Evolutionary conservation across 768 basidiomycete genomes (phyloP), one percentile per base, ranked within the genome.

Genomic region (Lyophyllum semitale): DNA sequence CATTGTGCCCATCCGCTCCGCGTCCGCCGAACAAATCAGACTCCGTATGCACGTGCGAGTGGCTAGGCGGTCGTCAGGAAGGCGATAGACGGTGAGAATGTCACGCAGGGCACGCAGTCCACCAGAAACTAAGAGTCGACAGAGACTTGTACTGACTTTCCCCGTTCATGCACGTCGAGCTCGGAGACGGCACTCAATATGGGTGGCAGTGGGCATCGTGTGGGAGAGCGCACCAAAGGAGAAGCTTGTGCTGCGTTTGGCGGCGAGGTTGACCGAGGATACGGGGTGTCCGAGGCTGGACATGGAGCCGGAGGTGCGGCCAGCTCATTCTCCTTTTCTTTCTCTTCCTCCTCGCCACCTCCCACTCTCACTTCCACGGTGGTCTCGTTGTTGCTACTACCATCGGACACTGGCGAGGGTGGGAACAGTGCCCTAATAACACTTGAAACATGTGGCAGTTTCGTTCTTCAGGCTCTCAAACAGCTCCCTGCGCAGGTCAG

Each of bases 201-300:
- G n/a, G n/a, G n/a, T n/a, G n/a, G n/a, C n/a, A n/a, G n/a, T n/a
- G n/a, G n/a, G n/a, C n/a, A 75, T 68, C 12, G 72, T 67, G 54
- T 71, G 77, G 8, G 79, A 78, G 57, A 73, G 61, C 17, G 68
- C 67, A 43, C 73, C 70, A 11, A 77, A 78, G 6, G 77, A 81
- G 6, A 55, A 48, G 54, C 69, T 71, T 37, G 70, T 73, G 0
- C 84, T n/a, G n/a, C n/a, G n/a, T n/a, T n/a, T n/a, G n/a, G n/a
- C n/a, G n/a, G n/a, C 80, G 8, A 81, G 79, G 1, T 66, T 37
- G 17, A 3, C 20, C 23, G 88, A 84, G 30, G 73, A 69, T 48
- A 93, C 77, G 1, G 90, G 91, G 22, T 88, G 86, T 2, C 92
- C 92, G 5, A 94, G 80, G 57, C 88, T 90, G 3, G 91, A 93